Evolutionary conservation across 1,139 yeast genomes (phyloP), one percentile per base, ranked within the genome.

Genomic region (Sugiyamaella novakii): DNA sequence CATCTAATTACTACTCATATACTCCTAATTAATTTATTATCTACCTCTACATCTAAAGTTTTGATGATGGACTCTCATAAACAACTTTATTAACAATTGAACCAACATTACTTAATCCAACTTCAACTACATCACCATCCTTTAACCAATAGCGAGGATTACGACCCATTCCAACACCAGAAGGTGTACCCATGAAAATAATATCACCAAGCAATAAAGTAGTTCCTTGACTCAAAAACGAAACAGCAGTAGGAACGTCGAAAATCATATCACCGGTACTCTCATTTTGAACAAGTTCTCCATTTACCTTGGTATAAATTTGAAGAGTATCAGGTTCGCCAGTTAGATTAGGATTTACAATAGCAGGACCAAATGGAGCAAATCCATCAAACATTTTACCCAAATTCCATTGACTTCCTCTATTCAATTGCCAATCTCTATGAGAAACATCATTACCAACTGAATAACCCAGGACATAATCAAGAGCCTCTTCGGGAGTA

Each of bases 391-490:
- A 77, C 72, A 74, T 73, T 63, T 78, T 78, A 3, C 80, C 78
- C 33, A 72, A 60, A 30, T 72, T 64, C 73, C 79, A 79, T 57
- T 78, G 83, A 1, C 78, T 78, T 27, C 79, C 78, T 42, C 35
- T 27, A 24, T 40, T 31, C 30, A 52, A 46, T 42, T 55, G 70
- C 81, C 81, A 77, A 18, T 72, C 72, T 52, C 83, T 67, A 54
- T 77, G 80, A 4, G 80, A 75, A 15, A 78, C 75, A 57, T 78
- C 83, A 59, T 79, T 77, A 10, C 82, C 82, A 19, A 72, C 72
- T 2, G 79, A 63, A 58, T 76, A 79, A 2, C 83, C 83, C 22
- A 77, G 61, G 3, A 79, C 76, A 52, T 77, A 70, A 42, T 71
- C 66, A 45, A 73, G 61, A 1, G 82, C 83, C 18, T 75, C 66